Base-by-base conservation (phyloP, 2,329 filamentous ascomycete species). In the Dryadomyces quercus-mongolicae region DNA sequence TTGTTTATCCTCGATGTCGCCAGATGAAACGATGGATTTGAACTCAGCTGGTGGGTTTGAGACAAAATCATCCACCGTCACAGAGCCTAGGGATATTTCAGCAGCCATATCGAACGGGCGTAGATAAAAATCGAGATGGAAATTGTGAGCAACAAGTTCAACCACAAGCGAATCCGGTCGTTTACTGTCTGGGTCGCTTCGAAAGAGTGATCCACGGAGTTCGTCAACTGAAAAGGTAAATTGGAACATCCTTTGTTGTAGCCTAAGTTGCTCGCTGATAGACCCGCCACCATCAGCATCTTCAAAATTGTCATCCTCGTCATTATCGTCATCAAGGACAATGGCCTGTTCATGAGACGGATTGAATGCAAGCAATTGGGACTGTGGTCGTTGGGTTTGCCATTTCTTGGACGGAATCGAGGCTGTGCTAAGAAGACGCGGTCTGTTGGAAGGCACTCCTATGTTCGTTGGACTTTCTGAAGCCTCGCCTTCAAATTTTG, bases 181-280 rank as follows among this genome's bases (percentile, higher is more conserved):
- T 57, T 78, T 78, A 49, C 84, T 82, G 60, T 92, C 84, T 0
- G 87, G 81, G 62, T 96, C 90, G 54, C 91, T 89, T 59, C 84
- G 82, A 68, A 88, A 98, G 1, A 99, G 74, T 1, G 93, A 97
- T 2, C 93, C 93, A 68, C 94, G 91, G 48, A 99, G 77, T 57
- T 86, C 89, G 63, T 95, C 93, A 40, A 98, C 93, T 9, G 88
- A 90, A 68, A 99, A 98, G 60, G 91, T 94, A 71, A 98, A 88
- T 66, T 98, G 90, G 61, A 99, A 97, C 59, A 86, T 92, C 47
- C 88, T 85, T 62, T 96, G 91, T 62, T 94, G 88, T 49, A 93
- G 74, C 63, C 86, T 88, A 25, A 87, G 73, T 40, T 82, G 75
- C 49, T 81, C 73, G 16, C 72, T 74, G 8, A 70, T 69, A 40